Base-by-base conservation (phyloP, 441 rosid genomes). In the Iberis amara region DNA sequence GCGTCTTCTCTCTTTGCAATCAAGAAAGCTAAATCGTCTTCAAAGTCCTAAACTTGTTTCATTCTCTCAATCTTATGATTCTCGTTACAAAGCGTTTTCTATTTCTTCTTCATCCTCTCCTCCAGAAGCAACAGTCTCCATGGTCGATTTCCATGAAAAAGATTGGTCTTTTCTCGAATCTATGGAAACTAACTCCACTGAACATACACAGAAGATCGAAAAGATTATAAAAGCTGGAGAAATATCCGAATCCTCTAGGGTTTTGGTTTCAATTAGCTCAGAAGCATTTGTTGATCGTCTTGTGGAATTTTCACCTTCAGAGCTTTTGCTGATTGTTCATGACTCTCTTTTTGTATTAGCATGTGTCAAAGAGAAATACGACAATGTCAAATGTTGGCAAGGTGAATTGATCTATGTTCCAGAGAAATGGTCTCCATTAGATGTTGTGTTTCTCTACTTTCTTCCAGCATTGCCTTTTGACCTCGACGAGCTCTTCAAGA, bases 121-220 rank as follows among this genome's bases (percentile, higher is more conserved):
- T 27, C 75, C 87, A 5, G 68, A 79, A 11, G 94, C 71, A 55
- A 55, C 64, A 55, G 55, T 61, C 31, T 55, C 72, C 1, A 73
- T 65, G 1, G 59, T 75, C 42, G 96, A 85, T 52, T 75, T 85
- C 35, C 7, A 57, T 33, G 95, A 87, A 66, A 83, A 91, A 72
- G 96, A 91, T 66, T 91, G 92, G 92, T 91, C 96, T 0, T 83
- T 87, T 79, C 90, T 91, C 33, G 91, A 87, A 66, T 62, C 73
- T 1, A 80, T 79, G 68, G 84, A 74, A 24, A 42, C 45, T 1
- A 69, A 68, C 37, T 64, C 81, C 18, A 8, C 49, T 59, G 69
- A 69, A 27, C 65, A 68, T 50, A 64, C 47, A 3, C 64, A 61
- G 47, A 81, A 81, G 50, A 57, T 81, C 6, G 76, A 69, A 32